Evolutionary conservation across 371 early-diverging fungal genomes (phyloP), one percentile per base, ranked within the genome.

Genomic region (Amoeboradix gromovi): DNA sequence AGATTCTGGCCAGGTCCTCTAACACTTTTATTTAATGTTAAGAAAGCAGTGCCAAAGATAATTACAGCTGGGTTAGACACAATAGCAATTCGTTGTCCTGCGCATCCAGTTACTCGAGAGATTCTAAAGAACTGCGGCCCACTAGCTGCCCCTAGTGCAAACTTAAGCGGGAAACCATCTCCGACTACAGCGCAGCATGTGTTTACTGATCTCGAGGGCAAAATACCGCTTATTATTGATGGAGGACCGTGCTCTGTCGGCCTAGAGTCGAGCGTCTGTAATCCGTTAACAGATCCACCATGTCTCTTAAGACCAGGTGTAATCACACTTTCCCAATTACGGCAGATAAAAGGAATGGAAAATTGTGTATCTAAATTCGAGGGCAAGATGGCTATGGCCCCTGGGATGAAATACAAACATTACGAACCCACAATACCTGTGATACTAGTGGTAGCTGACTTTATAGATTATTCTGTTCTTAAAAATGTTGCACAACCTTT

Each of bases 361-460:
- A 32, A 74, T 1, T 71, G 88, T 16, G 81, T 83, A 69, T 89
- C 90, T 1, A 1, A 29, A 29, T 69, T 22, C 16, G 1, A 28
- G 29, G 29, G 1, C 1, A 29, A 16, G 12, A 28, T 22, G 0
- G 95, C 94, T 0, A 88, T 89, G 0, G 93, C 95, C 22, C 99
- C 98, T 1, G 99, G 99, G 1, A 95, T 93, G 91, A 97, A 98
- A 77, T 98, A 98, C 73, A 84, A 92, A 29, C 98, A 98, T 80
- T 99, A 99, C 75, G 87, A 94, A 1, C 98, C 98, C n/a, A n/a
- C n/a, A n/a, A n/a, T n/a, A n/a, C n/a, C n/a, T n/a, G n/a, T n/a
- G n/a, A n/a, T n/a, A n/a, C n/a, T n/a, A n/a, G n/a, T n/a, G n/a
- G n/a, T n/a, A n/a, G n/a, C n/a, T n/a, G n/a, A n/a, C n/a, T n/a